phyloP scores from a whole-genome alignment of 2,329 filamentous ascomycete genomes.

The Stemphylium beticola region DNA sequence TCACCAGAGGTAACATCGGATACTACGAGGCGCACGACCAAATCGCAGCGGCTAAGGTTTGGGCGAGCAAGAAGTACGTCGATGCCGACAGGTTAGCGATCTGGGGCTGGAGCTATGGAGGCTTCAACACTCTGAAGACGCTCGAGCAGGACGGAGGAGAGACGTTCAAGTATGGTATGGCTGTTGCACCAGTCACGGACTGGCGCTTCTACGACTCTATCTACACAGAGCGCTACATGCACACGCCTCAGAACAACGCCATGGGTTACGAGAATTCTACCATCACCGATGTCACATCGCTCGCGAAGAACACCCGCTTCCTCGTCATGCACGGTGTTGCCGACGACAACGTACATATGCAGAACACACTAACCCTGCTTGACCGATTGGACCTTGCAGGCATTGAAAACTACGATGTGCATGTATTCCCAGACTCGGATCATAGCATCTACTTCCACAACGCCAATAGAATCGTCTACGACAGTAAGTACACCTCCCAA shows the following conservation, averaged over 20 bases:
- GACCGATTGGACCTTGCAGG: constrained; percentile 82
- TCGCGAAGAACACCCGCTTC: constrained; percentile 82
- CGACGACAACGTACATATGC: constrained; percentile 97
- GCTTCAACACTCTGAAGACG: constrained; percentile 93
- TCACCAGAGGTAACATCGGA: constrained; percentile 83
- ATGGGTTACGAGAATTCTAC: constrained; percentile 77
- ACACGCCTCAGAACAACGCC: constrained; percentile 82
- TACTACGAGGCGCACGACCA: constrained; percentile 87
- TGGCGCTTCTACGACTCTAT: constrained; percentile 95
- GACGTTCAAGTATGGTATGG: constrained; percentile 97
- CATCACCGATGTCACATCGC: constrained; percentile 74
- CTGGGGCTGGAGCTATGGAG: constrained; percentile 98
- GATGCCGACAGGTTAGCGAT: constrained; percentile 84
- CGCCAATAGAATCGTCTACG: constrained; percentile 87
- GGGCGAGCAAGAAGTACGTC: constrained; percentile 80
- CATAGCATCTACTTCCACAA: constrained; percentile 96
- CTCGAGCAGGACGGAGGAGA: constrained; percentile 87
- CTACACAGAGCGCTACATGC: constrained; percentile 98
- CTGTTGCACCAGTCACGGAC: constrained; percentile 97
- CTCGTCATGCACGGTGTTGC: constrained; percentile 95
- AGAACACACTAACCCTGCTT: constrained; percentile 86
- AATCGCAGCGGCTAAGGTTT: constrained; percentile 86
- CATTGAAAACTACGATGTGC: constrained; percentile 93
- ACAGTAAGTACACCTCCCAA: constrained; percentile 68
- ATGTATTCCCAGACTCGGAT: constrained; percentile 95